Percentiles rank a stretch among this genome's conserved stretches.
Evolutionary conservation across 768 basidiomycete genomes (phyloP).

Genomic region (Boletus tylopilopsis): DNA sequence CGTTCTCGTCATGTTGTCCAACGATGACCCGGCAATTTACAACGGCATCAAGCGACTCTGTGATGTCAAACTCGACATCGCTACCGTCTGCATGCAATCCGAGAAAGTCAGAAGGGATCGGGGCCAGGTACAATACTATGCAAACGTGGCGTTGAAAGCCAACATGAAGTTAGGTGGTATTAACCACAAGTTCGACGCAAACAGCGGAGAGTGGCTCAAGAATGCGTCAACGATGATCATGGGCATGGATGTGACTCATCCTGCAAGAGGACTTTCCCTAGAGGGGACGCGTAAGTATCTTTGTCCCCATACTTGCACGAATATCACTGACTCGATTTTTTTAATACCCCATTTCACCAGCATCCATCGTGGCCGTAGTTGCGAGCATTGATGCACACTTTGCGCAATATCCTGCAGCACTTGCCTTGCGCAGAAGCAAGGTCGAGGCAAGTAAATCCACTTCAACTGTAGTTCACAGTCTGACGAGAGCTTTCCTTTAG

Average conservation of each 20-base stretch:
- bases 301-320: not conserved
- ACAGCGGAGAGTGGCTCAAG: conserved; percentile 38
- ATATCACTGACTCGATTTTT: not conserved
- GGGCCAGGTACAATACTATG: conserved; percentile 50
- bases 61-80: conserved; percentile 44
- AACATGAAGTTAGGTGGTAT: conserved; percentile 56
- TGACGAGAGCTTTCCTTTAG: not conserved
- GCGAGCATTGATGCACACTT: conserved; percentile 44
- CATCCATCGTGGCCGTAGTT: conserved; percentile 53
- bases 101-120: conserved; percentile 52
- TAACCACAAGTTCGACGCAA: conserved; percentile 43
- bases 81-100: conserved; percentile 71
- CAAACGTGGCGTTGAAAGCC: conserved; percentile 52
- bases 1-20: conserved; percentile 46
- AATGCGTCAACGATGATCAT: conserved; percentile 48
- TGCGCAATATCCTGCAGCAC: conserved; percentile 46
- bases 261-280: conserved; percentile 55
- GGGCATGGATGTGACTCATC: conserved; percentile 71
- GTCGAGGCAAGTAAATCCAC: conserved; percentile 51
- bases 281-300: conserved; percentile 37
- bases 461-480: not conserved
- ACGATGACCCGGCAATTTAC: conserved; percentile 45
- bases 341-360: conserved; percentile 15
- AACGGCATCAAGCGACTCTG: conserved; percentile 48
- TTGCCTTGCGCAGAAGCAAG: conserved; percentile 49